phyloP scores from a whole-genome alignment of 768 basidiomycete species.

The Dentipellis fragilis region DNA sequence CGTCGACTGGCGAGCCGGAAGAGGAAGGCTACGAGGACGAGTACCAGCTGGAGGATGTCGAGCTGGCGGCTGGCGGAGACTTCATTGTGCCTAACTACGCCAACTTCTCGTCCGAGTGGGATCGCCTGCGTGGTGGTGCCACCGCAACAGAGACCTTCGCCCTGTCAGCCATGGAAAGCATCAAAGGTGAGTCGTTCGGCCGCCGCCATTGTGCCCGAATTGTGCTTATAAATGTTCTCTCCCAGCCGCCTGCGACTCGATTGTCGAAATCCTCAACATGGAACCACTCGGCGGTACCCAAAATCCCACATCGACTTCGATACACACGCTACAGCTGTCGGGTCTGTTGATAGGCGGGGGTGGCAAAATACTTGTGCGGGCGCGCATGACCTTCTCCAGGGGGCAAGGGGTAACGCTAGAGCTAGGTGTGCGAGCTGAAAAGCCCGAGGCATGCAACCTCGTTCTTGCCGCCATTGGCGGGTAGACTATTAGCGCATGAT shows the following conservation, averaged over 20 bases:
- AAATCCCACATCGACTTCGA: slow-evolving; percentile 65
- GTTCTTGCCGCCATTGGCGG: slow-evolving; percentile 86
- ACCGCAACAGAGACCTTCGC: slow-evolving; percentile 89
- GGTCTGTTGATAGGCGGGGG: slow-evolving; percentile 87
- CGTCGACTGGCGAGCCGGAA: slow-evolving; percentile 89
- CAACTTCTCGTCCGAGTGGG: slow-evolving; percentile 93
- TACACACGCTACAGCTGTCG: slow-evolving; percentile 91
- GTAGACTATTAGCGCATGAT: slow-evolving; percentile 18
- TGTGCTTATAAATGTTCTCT: slow-evolving; percentile 8
- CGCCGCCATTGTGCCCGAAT: slow-evolving; percentile 1
- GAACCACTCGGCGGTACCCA: slow-evolving; percentile 91
- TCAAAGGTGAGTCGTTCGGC: slow-evolving; percentile 60
- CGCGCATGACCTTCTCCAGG: slow-evolving; percentile 89
- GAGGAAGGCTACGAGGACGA: slow-evolving; percentile 99
- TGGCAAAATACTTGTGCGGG: slow-evolving; percentile 90
- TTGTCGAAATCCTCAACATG: slow-evolving; percentile 95
- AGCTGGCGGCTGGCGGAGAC: slow-evolving; percentile 78
- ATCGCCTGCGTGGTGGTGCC: slow-evolving; percentile 69
- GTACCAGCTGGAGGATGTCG: slow-evolving; percentile 94
- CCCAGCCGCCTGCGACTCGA: slow-evolving; percentile 89
- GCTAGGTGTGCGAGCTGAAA: slow-evolving; percentile 84
- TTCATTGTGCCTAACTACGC: slow-evolving; percentile 94
- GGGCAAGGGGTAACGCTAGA: slow-evolving; percentile 92
- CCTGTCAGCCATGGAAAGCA: slow-evolving; percentile 81
- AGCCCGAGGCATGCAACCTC: slow-evolving; percentile 74